Percentiles rank a stretch among this genome's conserved stretches.
phyloP scores from a whole-genome alignment of 768 basidiomycete genomes.

The Serendipita sp. region DNA sequence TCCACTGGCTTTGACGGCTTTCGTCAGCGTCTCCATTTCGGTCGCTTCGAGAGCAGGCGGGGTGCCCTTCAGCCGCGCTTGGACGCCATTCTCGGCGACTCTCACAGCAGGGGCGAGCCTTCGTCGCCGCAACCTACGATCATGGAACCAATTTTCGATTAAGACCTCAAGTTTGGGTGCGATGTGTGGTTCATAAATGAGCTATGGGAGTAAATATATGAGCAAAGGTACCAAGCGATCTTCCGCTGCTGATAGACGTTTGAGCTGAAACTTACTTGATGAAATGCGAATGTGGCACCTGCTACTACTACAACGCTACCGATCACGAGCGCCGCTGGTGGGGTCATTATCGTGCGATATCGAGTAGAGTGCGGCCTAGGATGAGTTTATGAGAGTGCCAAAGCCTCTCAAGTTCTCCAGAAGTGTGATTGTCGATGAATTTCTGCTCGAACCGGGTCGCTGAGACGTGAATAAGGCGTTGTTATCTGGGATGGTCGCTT shows the following conservation, averaged over 20 bases:
- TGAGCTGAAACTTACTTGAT: slow-evolving; percentile 29
- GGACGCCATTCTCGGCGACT: slow-evolving; percentile 16
- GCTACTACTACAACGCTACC: slow-evolving; percentile 33
- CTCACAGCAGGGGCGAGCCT: not conserved
- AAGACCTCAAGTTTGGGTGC: slow-evolving; percentile 40
- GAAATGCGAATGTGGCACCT: slow-evolving; percentile 37
- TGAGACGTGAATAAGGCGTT: too few relatives aligned
- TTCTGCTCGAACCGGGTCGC: too few relatives aligned
- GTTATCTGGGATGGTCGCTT: too few relatives aligned
- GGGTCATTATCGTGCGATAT: slow-evolving; percentile 8
- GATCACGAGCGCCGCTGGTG: slow-evolving; percentile 32
- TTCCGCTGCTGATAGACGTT: not conserved
- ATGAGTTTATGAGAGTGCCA: not conserved
- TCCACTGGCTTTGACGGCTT: not conserved
- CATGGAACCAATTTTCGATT: slow-evolving; percentile 20
- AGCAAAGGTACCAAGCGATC: slow-evolving; percentile 8
- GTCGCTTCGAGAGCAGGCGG: not conserved
- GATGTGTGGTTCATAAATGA: slow-evolving; percentile 54
- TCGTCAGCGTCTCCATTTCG: not conserved
- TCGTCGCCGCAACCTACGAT: slow-evolving; percentile 15
- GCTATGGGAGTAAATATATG: slow-evolving; percentile 22
- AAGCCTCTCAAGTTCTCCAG: too few relatives aligned
- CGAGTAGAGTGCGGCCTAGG: not conserved
- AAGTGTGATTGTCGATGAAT: too few relatives aligned
- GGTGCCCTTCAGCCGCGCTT: slow-evolving; percentile 11